phyloP scores from a whole-genome alignment of 208 protist species.

The Borovskyia barvae region DNA sequence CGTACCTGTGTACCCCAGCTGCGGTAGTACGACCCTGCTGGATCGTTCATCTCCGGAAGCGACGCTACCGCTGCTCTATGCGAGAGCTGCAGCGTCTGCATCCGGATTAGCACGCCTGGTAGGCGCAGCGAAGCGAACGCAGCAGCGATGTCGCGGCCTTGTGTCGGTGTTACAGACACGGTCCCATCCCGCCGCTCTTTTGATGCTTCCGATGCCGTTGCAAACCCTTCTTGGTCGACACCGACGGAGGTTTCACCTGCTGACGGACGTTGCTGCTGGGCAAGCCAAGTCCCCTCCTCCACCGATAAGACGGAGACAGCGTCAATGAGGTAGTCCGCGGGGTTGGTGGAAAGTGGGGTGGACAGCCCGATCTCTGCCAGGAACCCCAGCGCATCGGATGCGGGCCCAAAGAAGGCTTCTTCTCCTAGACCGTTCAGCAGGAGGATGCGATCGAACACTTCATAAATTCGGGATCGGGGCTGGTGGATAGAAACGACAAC shows the following conservation, averaged over 20 bases:
- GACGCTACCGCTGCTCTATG: background rate
- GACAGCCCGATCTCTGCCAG: constrained; percentile 57
- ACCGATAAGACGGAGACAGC: constrained; percentile 32
- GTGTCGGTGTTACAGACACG: constrained; percentile 7
- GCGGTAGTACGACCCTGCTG: constrained; percentile 27
- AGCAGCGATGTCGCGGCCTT: constrained; percentile 43
- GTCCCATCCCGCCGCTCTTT: constrained; percentile 4
- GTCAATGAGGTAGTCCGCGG: constrained; percentile 86
- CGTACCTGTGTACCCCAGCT: constrained; percentile 45
- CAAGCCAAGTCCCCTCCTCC: constrained; percentile 15
- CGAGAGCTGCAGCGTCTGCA: constrained; percentile 1
- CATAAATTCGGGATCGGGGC: constrained; percentile 57
- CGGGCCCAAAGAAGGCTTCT: constrained; percentile 81
- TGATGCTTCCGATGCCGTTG: background rate
- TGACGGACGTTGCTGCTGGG: constrained; percentile 6
- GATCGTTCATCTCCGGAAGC: background rate
- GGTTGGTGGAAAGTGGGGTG: constrained; percentile 45
- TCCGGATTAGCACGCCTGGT: constrained; percentile 11
- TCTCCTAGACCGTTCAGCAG: constrained; percentile 75
- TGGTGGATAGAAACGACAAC: constrained; percentile 82
- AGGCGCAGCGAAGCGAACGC: constrained; percentile 40
- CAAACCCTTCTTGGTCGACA: background rate
- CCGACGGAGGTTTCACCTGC: no score
- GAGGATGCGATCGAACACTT: constrained; percentile 70
- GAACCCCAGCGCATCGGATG: constrained; percentile 46